These are phyloP conservation scores for Xylariales sp. DNA, from an alignment of 2,329 filamentous ascomycete species.

Conservation along the genomic window DNA sequence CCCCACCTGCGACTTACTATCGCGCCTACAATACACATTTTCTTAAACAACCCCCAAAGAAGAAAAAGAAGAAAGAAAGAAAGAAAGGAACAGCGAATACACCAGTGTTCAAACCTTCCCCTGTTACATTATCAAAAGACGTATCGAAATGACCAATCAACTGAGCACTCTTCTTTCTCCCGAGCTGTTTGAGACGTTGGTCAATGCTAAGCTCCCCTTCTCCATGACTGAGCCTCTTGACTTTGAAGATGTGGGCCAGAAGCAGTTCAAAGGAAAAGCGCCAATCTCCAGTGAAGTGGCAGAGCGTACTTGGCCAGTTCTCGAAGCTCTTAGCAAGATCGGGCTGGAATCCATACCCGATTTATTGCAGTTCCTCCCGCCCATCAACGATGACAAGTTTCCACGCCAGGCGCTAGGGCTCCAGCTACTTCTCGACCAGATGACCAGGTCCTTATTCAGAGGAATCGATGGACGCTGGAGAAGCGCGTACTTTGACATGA, in stretches of 20 bases:
- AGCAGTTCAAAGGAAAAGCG: not conserved
- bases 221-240: not conserved
- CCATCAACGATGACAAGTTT: not conserved
- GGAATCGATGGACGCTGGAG: not conserved
- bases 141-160: conserved; percentile 1
- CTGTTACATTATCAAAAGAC: not conserved
- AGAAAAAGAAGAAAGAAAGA: no score
- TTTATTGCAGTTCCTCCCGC: not conserved
- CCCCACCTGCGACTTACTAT: not conserved
- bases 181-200: not conserved
- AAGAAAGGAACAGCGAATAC: no score
- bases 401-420: not conserved
- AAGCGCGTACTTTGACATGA: not conserved
- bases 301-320: not conserved
- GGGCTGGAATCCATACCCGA: not conserved
- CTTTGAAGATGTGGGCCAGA: not conserved
- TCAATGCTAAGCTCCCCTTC: not conserved
- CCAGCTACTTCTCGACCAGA: not conserved
- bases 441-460: not conserved
- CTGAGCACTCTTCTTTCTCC: conserved; percentile 1
- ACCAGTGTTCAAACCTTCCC: not conserved
- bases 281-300: not conserved
- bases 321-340: not conserved
- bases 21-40: not conserved
- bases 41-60: no score